Evolutionary conservation across 371 early-diverging fungal species (phyloP).

Genomic region (Mucor plumbeus): DNA sequence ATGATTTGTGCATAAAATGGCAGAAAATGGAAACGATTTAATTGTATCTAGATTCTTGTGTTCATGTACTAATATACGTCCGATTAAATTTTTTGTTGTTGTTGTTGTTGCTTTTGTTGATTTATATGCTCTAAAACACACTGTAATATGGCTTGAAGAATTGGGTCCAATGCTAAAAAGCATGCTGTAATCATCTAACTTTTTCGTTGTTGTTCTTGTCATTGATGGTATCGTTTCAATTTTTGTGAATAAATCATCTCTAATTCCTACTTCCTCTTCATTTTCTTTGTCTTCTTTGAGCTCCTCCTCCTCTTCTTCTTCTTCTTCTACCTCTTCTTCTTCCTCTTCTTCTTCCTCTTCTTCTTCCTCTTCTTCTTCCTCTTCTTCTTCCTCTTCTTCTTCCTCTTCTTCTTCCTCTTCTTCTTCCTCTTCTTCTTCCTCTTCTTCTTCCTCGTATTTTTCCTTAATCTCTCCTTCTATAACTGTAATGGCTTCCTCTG

Average conservation of each 20-base stretch:
- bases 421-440: neutral
- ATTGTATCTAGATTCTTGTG: slow-evolving; percentile 19
- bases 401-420: slow-evolving; percentile 21
- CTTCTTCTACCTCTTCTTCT: too few relatives aligned
- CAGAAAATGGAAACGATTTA: slow-evolving; percentile 19
- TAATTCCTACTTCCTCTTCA: slow-evolving; percentile 22
- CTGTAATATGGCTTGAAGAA: slow-evolving; percentile 13
- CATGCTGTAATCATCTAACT: slow-evolving; percentile 12
- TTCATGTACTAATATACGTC: slow-evolving; percentile 20
- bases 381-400: neutral
- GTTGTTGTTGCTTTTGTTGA: neutral
- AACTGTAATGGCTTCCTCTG: neutral
- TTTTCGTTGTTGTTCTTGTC: neutral
- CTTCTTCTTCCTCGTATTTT: neutral
- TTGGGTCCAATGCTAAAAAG: slow-evolving; percentile 10
- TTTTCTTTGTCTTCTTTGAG: neutral
- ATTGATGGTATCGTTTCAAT: neutral
- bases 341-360: neutral
- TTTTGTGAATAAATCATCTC: neutral
- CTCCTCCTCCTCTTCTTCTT: too few relatives aligned
- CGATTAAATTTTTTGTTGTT: neutral
- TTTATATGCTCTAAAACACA: slow-evolving; percentile 10
- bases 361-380: neutral
- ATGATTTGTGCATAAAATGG: slow-evolving; percentile 8
- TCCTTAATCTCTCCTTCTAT: neutral